Conservation (phyloP, 2,329 filamentous ascomycete genomes). For the Phyllosticta citriasiana region DNA sequence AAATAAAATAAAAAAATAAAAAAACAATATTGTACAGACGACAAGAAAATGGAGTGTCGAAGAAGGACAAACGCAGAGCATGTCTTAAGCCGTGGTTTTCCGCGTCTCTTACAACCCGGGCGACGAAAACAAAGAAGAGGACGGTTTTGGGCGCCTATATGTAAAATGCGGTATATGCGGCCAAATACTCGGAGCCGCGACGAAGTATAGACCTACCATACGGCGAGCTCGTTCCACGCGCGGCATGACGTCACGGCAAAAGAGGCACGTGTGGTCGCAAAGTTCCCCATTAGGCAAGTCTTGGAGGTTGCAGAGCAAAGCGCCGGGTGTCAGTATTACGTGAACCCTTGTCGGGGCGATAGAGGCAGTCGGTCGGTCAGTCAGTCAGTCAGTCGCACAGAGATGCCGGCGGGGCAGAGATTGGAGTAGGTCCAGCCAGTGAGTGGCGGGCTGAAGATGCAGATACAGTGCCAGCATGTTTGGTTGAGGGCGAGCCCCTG, state of each 20-base stretch:
- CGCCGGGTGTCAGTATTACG: neutral
- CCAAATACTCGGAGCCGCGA: neutral
- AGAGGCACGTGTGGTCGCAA: neutral
- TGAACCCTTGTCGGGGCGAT: neutral
- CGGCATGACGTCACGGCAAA: neutral
- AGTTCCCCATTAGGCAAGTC: neutral
- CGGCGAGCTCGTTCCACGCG: neutral
- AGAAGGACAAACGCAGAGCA: neutral
- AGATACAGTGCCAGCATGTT: neutral
- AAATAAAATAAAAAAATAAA: neutral
- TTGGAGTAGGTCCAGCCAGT: neutral
- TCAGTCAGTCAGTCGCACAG: neutral
- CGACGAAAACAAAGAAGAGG: neutral
- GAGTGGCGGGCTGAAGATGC: neutral
- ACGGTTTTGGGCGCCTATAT: neutral
- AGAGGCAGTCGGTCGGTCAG: neutral
- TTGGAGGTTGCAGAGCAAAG: neutral
- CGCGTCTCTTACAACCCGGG: neutral
- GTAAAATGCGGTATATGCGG: neutral
- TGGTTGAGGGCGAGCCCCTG: neutral
- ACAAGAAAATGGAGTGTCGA: neutral
- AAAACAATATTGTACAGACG: neutral
- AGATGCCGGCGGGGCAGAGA: neutral
- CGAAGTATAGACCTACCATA: neutral
- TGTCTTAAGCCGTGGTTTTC: neutral